These are phyloP conservation scores for Peronospora belbahrii DNA, from an alignment of 352 stramenopile species.

Conservation along the genomic window DNA sequence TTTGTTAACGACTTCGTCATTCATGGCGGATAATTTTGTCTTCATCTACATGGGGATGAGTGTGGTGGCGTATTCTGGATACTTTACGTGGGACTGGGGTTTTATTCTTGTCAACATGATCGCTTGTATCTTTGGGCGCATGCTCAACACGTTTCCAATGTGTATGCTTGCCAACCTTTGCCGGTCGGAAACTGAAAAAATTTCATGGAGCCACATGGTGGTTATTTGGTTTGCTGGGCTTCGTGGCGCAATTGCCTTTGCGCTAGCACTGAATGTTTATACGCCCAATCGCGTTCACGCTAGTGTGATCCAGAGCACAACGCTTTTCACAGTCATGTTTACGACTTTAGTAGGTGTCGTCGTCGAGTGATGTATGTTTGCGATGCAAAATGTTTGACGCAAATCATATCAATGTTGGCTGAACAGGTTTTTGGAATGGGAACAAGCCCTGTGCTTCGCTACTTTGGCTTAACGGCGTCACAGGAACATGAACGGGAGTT, in stretches of 20 bases:
- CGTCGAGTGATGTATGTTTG: not conserved
- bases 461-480: conserved; percentile 41
- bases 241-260: conserved; percentile 89
- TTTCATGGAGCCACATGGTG: conserved; percentile 74
- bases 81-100: conserved; percentile 80
- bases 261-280: conserved; percentile 68
- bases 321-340: conserved; percentile 77
- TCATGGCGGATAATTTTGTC: conserved; percentile 85
- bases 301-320: conserved; percentile 70
- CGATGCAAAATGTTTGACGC: not conserved
- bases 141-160: conserved; percentile 75
- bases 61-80: conserved; percentile 67
- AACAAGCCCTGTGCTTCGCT: conserved; percentile 54
- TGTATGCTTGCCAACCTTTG: conserved; percentile 66
- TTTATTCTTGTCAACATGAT: conserved; percentile 73
- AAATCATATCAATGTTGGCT: not conserved
- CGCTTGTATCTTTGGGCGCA: conserved; percentile 53
- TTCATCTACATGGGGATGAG: conserved; percentile 85
- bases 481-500: conserved; percentile 31
- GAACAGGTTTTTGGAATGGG: conserved; percentile 66
- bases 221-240: conserved; percentile 90
- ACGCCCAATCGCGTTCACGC: conserved; percentile 45
- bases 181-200: conserved; percentile 51
- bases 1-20: conserved; percentile 68
- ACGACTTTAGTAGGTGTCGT: conserved; percentile 49